Base-by-base conservation (phyloP, 1,139 yeast species). In the Saccharomyces hybrid region DNA sequence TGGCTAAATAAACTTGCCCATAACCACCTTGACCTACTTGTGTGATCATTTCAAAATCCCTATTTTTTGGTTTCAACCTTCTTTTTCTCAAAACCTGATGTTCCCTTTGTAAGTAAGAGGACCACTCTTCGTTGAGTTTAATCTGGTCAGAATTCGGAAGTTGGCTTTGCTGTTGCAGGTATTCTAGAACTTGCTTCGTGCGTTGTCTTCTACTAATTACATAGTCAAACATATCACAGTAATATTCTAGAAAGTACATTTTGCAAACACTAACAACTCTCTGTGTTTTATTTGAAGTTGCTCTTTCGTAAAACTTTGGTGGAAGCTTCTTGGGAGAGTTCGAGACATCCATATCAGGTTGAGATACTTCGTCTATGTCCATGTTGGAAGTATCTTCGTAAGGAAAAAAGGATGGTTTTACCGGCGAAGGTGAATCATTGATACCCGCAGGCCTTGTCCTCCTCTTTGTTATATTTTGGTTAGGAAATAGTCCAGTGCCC, bases 1-100 rank as follows among this genome's bases (percentile, higher is more conserved):
- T 81, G 0, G 99, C 98, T 61, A 95, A 76, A 65, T 88, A 95
- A 16, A 95, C 99, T 73, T 90, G 96, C 26, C 99, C 99, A 68
- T 95, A 95, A 2, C 99, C 99, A 67, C 99, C 99, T 75, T 95
- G 99, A 27, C 99, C 99, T 38, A 95, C 97, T 74, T 95, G 99
- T 2, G 99, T 93, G 58, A 95, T 84, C 78, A 91, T 88, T 70
- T 90, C 95, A 70, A 95, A 95, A 70, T 95, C 99, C 63, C 90
- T 91, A 69, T 90, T 93, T 69, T 87, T 88, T 49, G 97, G 96
- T 71, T 90, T 89, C 59, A 89, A 78, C 66, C 99, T 81, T 65
- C 97, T 79, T 70, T 90, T 90, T 60, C 99, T 81, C 64, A 95
- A 75, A 54, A 84, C 79, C 5, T 89, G 91, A 52, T 96, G 77